Conservation (phyloP, 1,284 basidiomycete genomes). For the Pholiota adiposa region DNA sequence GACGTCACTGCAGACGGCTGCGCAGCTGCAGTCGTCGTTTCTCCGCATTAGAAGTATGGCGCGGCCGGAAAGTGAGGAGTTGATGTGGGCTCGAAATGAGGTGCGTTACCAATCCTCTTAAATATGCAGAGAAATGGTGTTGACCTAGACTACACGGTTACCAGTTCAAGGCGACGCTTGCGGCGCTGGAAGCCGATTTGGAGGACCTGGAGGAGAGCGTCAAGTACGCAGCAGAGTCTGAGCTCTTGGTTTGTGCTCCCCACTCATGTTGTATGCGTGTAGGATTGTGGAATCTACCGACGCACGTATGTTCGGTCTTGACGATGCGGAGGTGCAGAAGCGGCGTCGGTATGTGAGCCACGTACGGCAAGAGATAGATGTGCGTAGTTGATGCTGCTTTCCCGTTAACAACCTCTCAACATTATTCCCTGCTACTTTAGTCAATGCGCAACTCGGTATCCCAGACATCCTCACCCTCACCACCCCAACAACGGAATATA, state of each 20-base stretch:
- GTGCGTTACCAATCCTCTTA: conserved; percentile 40
- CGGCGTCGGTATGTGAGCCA: conserved; percentile 76
- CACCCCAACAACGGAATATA: conserved; percentile 7
- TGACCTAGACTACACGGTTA: not conserved
- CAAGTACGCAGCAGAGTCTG: conserved; percentile 47
- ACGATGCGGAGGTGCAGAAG: conserved; percentile 71
- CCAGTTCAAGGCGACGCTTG: conserved; percentile 77
- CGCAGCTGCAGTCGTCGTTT: conserved; percentile 75
- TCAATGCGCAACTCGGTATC: conserved; percentile 67
- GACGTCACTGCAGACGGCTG: conserved; percentile 67
- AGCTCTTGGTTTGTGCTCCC: not conserved
- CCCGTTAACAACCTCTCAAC: not conserved
- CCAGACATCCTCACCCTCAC: conserved; percentile 16
- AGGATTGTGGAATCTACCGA: conserved; percentile 84
- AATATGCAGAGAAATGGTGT: not conserved
- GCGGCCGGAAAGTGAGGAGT: conserved; percentile 70
- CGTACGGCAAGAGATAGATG: conserved; percentile 77
- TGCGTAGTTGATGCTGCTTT: conserved; percentile 48
- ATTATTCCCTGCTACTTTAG: conserved; percentile 29
- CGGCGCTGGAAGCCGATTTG: conserved; percentile 80
- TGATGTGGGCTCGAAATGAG: conserved; percentile 76
- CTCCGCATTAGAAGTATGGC: conserved; percentile 73
- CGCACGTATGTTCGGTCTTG: conserved; percentile 83
- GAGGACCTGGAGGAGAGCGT: conserved; percentile 91
- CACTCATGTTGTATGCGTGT: conserved; percentile 3